These are phyloP conservation scores for Penstemon newberryi DNA, from an alignment of 257 asterid species.

Conservation along the genomic window DNA sequence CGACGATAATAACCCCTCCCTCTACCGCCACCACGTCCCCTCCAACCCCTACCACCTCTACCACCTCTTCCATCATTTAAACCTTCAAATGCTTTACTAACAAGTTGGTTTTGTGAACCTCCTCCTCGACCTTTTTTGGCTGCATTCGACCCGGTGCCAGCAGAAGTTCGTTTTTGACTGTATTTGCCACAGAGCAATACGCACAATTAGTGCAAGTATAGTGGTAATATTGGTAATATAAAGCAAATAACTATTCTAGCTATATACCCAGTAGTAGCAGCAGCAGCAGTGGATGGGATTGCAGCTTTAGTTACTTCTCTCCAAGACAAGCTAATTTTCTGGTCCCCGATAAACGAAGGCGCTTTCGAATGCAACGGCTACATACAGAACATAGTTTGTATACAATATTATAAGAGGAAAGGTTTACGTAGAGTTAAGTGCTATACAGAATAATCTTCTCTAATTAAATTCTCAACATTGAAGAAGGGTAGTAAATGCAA, in stretches of 20 bases:
- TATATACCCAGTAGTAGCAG: conserved; percentile 62
- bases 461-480: not conserved
- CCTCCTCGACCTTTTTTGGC: conserved; percentile 75
- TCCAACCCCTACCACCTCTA: conserved; percentile 65
- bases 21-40: conserved; percentile 55
- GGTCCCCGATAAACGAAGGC: conserved; percentile 82
- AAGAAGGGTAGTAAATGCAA: not conserved
- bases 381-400: not conserved
- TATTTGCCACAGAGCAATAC: not conserved
- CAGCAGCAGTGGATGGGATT: conserved; percentile 40
- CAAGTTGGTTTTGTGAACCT: conserved; percentile 63
- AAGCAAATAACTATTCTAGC: not conserved
- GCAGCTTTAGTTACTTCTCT: conserved; percentile 64
- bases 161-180: conserved; percentile 67
- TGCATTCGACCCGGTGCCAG: conserved; percentile 46
- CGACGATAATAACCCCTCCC: conserved; percentile 42
- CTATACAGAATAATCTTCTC: not conserved
- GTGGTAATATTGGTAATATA: not conserved
- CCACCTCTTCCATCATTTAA: conserved; percentile 44
- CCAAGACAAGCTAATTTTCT: conserved; percentile 86
- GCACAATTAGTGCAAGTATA: not conserved
- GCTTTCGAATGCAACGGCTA: conserved; percentile 87
- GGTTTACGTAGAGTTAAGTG: not conserved
- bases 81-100: conserved; percentile 76
- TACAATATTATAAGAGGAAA: not conserved